Evolutionary conservation across 345 rosid genomes (phyloP), one percentile per base, ranked within the genome.

Genomic region (Sisymbrium irio): DNA sequence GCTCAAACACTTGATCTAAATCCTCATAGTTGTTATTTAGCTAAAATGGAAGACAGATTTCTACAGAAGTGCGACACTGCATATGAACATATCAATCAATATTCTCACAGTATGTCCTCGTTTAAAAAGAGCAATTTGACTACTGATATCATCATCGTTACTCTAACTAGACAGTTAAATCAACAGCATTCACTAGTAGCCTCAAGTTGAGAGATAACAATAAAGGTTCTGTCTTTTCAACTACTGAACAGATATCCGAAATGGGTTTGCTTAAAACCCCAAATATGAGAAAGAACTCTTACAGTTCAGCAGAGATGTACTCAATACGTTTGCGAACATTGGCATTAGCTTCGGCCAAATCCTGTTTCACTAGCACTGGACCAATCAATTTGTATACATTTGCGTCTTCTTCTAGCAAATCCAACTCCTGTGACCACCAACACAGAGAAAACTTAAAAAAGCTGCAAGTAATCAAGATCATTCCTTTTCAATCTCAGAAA

Each of bases 351-450:
- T 94, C 96, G 0, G 97, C 98, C 78, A 94, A 74, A 80, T 91
- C 92, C 79, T 95, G 99, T 85, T 92, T 92, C 85, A 92, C 99
- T 15, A 95, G 91, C 65, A 95, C 97, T 0, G 98, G 97, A 42
- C 99, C 98, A 35, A 92, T 92, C 93, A 95, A 75, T 61, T 95
- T 95, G 84, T 85, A 92, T 30, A 95, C 97, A 68, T 92, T 90
- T 12, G 99, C 97, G n/a, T 60, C 98, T 69, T 92, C 96, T 40
- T 80, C 88, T 72, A 92, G 85, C 77, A 90, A 80, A 82, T 88
- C 91, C 85, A 95, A 81, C 84, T 90, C 97, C 99, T 90, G 64
- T 33, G 18, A 49, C 30, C 46, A 50, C 62, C 65, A 46, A 56
- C 62, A 65, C 17, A 45, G 7, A 0, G 9, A 12, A 18, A 10